Base-by-base conservation (phyloP, 1,284 basidiomycete species). In the Leccinum subrobustum region DNA sequence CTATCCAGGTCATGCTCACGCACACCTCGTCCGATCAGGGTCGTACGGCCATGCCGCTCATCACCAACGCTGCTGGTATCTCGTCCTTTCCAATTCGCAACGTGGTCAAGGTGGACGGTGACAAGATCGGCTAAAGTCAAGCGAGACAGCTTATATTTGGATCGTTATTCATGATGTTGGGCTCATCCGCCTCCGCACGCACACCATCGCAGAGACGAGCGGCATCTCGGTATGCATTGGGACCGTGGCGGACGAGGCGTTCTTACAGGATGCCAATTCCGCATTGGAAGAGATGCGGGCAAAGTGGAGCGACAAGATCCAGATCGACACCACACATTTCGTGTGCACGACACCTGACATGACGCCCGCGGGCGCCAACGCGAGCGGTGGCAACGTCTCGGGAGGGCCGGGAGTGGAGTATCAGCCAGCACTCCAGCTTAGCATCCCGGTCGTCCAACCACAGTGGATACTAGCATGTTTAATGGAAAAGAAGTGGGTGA, bases 171-270 rank as follows among this genome's bases (percentile, higher is more conserved):
- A 39, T 39, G 18, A 9, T 42, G 29, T 31, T 31, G 29, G 29
- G 2, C 62, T 92, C 16, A 81, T 96, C 58, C 85, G 86, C 53
- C 85, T 95, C 14, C 84, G 85, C 51, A 98, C 95, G 3, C 95
- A 98, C 76, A 93, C 92, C 12, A 96, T 97, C 83, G 85, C 87
- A 57, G 93, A 98, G 74, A 95, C 95, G 1, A 94, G 92, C 20
- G 95, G 96, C 33, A 91, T 98, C 57, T 89, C 86, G 18, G 93
- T 97, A 29, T 95, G 93, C 76, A 96, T 97, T 68, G 95, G 95
- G 0, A 91, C 90, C 31, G 85, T 96, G 2, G 83, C 92, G 62
- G 93, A 96, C 64, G 76, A 83, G 2, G 81, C 86, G 1, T 73
- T 95, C 60, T 78, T 95, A 57, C 88, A 91, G 68, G 87, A 93